A percentile compares a stretch with the other conserved stretches of the same genome.
phyloP scores from a whole-genome alignment of 2,329 filamentous ascomycete genomes.

The Salinomyces thailandicus region DNA sequence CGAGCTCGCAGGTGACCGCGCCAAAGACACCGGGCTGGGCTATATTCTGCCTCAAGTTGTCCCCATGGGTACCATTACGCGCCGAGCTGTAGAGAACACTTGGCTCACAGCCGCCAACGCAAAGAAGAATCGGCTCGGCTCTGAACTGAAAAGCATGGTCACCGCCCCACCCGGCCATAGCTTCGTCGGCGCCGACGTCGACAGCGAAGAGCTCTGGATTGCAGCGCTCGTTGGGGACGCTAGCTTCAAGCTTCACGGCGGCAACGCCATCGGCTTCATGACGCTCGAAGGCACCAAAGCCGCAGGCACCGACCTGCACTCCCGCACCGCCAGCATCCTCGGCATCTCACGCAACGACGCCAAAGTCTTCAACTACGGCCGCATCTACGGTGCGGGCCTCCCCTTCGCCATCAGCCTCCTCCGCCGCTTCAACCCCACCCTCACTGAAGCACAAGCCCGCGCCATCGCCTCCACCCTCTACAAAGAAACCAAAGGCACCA shows the following conservation, averaged over 20 bases:
- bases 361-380: conserved; percentile 97
- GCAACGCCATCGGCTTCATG: conserved; percentile 98
- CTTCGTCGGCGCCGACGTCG: conserved; percentile 94
- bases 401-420: conserved; percentile 86
- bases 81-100: conserved; percentile 90
- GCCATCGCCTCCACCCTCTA: conserved; percentile 73
- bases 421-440: conserved; percentile 79
- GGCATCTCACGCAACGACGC: conserved; percentile 92
- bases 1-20: conserved; percentile 35
- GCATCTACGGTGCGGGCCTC: conserved; percentile 94
- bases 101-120: conserved; percentile 98
- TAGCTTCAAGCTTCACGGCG: conserved; percentile 87
- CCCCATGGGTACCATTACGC: conserved; percentile 95
- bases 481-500: conserved; percentile 77
- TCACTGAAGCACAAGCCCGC: conserved; percentile 69
- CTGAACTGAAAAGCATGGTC: conserved; percentile 94
- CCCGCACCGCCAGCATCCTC: conserved; percentile 80
- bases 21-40: conserved; percentile 41
- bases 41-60: conserved; percentile 94
- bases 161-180: conserved; percentile 80
- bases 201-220: conserved; percentile 97
- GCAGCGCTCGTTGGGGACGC: conserved; percentile 90
- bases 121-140: conserved; percentile 90
- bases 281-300: conserved; percentile 93
- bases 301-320: conserved; percentile 87